Evolutionary conservation across 257 asterid species (phyloP).

Genomic region (Schizonepeta tenuifolia): DNA sequence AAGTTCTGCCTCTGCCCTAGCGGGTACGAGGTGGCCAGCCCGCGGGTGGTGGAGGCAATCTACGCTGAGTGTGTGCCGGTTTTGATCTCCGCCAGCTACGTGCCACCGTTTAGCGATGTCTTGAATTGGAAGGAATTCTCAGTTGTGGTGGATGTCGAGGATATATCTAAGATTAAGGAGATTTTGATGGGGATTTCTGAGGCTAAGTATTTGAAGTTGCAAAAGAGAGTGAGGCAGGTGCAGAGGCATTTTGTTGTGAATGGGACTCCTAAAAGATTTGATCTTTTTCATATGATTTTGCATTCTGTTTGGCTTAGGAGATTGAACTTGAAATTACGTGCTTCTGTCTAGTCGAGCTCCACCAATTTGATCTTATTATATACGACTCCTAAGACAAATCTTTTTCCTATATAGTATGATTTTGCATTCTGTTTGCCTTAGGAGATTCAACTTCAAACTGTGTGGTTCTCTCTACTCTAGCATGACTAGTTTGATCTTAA

Average conservation of each 20-base stretch:
- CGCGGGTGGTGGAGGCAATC: conserved; percentile 70
- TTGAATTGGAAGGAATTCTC: conserved; percentile 61
- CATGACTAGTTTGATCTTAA: background rate
- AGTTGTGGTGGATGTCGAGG: conserved; percentile 44
- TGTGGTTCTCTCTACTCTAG: too few relatives aligned
- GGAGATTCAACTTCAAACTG: too few relatives aligned
- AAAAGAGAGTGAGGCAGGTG: conserved; percentile 54
- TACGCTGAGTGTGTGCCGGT: conserved; percentile 73
- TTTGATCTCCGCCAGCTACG: conserved; percentile 51
- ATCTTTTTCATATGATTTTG: conserved; percentile 40
- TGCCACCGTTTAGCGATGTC: conserved; percentile 64
- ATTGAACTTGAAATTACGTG: too few relatives aligned
- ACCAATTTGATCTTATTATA: background rate
- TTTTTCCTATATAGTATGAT: too few relatives aligned
- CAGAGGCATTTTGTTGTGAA: conserved; percentile 66
- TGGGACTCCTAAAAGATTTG: conserved; percentile 57
- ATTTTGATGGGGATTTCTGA: conserved; percentile 50
- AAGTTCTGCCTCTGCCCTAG: conserved; percentile 72
- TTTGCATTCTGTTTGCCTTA: too few relatives aligned
- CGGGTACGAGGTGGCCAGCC: conserved; percentile 77
- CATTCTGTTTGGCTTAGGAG: too few relatives aligned
- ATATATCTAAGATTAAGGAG: conserved; percentile 52
- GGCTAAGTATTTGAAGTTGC: conserved; percentile 51
- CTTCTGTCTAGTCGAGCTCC: background rate
- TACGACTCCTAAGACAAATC: too few relatives aligned